phyloP scores from a whole-genome alignment of 2,329 filamentous ascomycete genomes.

The Exophiala calicioides region DNA sequence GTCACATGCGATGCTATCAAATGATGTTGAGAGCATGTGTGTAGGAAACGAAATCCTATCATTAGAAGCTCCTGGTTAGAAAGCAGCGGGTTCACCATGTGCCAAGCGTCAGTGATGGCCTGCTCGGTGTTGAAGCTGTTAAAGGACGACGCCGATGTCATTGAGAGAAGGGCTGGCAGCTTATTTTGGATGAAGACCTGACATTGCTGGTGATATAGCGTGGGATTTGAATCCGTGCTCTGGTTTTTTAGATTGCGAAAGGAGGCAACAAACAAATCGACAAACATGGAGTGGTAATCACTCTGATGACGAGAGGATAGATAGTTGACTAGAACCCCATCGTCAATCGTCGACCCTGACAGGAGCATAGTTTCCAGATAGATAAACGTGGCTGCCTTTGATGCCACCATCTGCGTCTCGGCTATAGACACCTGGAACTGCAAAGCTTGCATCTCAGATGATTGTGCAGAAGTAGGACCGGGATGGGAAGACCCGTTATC shows the following conservation, averaged over 20 bases:
- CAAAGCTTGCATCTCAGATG: conserved; percentile 38
- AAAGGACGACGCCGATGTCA: conserved; percentile 59
- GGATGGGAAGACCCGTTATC: conserved; percentile 8
- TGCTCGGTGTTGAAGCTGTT: conserved; percentile 62
- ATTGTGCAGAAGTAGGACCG: conserved; percentile 10
- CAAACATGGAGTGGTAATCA: conserved; percentile 73
- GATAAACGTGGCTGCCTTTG: conserved; percentile 79
- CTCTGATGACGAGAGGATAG: conserved; percentile 83
- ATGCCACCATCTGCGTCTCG: conserved; percentile 71
- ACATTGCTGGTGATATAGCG: conserved; percentile 58
- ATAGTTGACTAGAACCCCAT: conserved; percentile 74
- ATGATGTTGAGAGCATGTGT: conserved; percentile 83
- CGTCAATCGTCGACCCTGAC: conserved; percentile 80
- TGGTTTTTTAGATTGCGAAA: conserved; percentile 85
- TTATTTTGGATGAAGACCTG: conserved; percentile 84
- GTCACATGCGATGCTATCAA: conserved; percentile 79
- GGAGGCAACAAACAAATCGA: conserved; percentile 81
- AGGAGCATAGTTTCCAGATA: conserved; percentile 81
- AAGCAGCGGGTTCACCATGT: conserved; percentile 64
- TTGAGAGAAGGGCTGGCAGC: conserved; percentile 62
- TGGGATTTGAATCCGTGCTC: conserved; percentile 49
- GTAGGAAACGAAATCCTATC: conserved; percentile 80
- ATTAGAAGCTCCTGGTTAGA: conserved; percentile 64
- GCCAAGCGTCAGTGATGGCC: conserved; percentile 67
- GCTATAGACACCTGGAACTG: conserved; percentile 57